Evolutionary conservation across 1,284 basidiomycete genomes (phyloP), one percentile per base, ranked within the genome.

Genomic region (Trametes polyzona): DNA sequence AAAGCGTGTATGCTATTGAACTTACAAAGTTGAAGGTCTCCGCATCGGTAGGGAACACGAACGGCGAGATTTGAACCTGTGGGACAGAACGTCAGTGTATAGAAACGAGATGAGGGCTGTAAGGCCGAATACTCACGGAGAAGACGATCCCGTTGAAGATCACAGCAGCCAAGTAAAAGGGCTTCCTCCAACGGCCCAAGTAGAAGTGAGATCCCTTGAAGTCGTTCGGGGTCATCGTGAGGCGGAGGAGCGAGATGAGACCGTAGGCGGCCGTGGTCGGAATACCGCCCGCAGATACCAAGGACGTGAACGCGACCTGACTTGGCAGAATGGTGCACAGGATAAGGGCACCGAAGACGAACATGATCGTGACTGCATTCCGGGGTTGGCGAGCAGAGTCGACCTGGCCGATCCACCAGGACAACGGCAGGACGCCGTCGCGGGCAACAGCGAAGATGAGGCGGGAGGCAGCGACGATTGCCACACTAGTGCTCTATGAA

Each of bases 381-480:
- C 78, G 82, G 0, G 93, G 93, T 65, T 93, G 89, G 2, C 90
- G 87, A 16, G 81, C 73, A 0, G 72, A 59, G 41, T 89, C 84
- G 40, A 95, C 89, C 62, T 79, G 74, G 37, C 90, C 86, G 52
- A 95, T 90, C 92, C 91, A 95, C 8, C 74, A 61, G 0, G 90
- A 93, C 54, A 92, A 70, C 1, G 93, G 93, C 16, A 95, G 78
- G 0, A 95, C 91, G 29, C 93, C 93, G 64, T 95, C 93, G 53
- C 93, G 87, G 17, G 93, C 92, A 47, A 95, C 89, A 14, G 92
- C 93, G 65, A 90, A 95, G 40, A 95, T 81, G 30, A 95, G 81
- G 6, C 93, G 84, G 14, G 92, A 94, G 12, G 92, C 84, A 3
- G 92, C 93, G 24, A 94, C 90, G 56, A 95, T 85, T 16, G 89